These are phyloP conservation scores for Chlorella sp. DNA, from an alignment of 139 green algal genomes.

Conservation along the genomic window DNA sequence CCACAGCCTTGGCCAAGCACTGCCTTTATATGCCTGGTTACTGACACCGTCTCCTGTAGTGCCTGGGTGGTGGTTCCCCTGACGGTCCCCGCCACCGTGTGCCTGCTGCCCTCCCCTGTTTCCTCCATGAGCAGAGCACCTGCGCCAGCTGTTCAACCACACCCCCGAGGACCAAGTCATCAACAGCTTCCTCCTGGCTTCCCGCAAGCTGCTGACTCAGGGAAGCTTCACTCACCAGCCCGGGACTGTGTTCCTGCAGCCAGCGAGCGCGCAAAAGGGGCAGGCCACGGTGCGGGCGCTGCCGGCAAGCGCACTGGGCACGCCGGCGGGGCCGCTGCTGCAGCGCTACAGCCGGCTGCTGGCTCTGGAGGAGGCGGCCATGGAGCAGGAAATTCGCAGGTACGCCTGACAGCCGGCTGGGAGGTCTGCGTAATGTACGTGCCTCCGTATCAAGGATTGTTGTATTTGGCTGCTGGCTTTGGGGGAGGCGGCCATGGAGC, in stretches of 20 bases:
- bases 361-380: conserved; percentile 48
- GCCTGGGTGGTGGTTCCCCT: too few relatives aligned
- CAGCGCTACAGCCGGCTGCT: conserved; percentile 43
- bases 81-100: neutral
- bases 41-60: too few relatives aligned
- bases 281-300: neutral
- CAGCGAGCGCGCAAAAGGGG: neutral
- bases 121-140: conserved; percentile 8
- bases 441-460: too few relatives aligned
- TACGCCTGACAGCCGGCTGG: too few relatives aligned
- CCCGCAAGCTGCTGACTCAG: too few relatives aligned
- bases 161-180: neutral
- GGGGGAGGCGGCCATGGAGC: too few relatives aligned
- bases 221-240: too few relatives aligned
- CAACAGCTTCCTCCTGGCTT: neutral
- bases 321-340: conserved; percentile 3
- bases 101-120: neutral
- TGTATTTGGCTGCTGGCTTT: too few relatives aligned
- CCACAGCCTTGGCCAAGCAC: too few relatives aligned
- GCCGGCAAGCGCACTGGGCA: neutral
- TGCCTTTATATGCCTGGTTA: too few relatives aligned
- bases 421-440: too few relatives aligned
- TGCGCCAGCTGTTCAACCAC: neutral
- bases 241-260: too few relatives aligned
- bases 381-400: conserved; percentile 48